Base-by-base conservation (phyloP, 2,329 filamentous ascomycete species). In the Aureobasidium sp. region DNA sequence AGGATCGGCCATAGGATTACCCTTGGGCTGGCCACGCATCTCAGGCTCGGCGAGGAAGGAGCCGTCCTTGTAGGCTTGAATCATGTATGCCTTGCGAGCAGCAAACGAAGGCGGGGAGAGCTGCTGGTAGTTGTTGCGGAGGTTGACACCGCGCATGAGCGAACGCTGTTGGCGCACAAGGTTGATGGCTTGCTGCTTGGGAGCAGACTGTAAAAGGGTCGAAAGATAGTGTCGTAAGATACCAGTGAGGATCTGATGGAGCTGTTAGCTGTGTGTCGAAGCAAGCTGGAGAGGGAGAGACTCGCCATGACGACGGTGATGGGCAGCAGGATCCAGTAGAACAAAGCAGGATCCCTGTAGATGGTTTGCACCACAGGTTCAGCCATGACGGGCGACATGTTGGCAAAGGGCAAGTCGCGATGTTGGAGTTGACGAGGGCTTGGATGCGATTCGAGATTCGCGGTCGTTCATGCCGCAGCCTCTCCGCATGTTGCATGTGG, bases 291-390 rank as follows among this genome's bases (percentile, higher is more conserved):
- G 34, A 20, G 34, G 20, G 3, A 1, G 24, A n/a, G n/a, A 62
- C 72, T 62, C 79, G 90, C 87, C 95, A 99, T 99, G 73, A 99
- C 94, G 70, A 96, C 83, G 51, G 93, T 96, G 75, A 99, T 99
- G 65, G 94, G 94, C 66, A 97, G 87, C 64, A 99, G 83, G 77
- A 99, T 99, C 94, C 94, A 99, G 82, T 97, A 97, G 94, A 99
- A 96, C 67, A 99, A 82, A 78, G 96, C 92, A 72, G 94, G 93
- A 88, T 99, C 95, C 84, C 94, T 79, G 80, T 96, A 89, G 84
- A 99, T 97, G 81, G 92, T 94, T 82, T 99, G 94, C 69, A 90
- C 87, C 67, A 89, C 84, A 68, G 88, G 82, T 79, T 94, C 87
- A 70, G 89, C 88, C 93, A 97, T 97, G 59, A 67, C 78, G 72